These are phyloP conservation scores for Fusarium phyllophilum DNA, from an alignment of 2,329 filamentous ascomycete genomes.

Conservation along the genomic window DNA sequence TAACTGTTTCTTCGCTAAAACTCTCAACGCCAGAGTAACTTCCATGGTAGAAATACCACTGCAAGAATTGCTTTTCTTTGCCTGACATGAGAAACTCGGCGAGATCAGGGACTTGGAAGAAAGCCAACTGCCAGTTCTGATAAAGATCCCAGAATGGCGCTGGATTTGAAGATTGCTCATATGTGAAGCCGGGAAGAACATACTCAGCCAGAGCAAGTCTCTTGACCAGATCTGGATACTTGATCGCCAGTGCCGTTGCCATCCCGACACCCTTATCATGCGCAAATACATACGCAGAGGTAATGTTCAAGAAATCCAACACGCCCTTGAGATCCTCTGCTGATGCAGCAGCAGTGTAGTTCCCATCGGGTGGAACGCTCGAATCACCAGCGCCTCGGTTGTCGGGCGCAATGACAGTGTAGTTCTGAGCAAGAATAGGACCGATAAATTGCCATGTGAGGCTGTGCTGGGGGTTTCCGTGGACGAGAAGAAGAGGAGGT, in stretches of 20 bases:
- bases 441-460: conserved; percentile 53
- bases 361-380: conserved; percentile 49
- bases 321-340: conserved; percentile 53
- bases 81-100: conserved; percentile 58
- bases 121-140: conserved; percentile 54
- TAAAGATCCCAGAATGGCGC: conserved; percentile 53
- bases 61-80: conserved; percentile 54
- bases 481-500: conserved; percentile 53
- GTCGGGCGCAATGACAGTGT: conserved; percentile 56
- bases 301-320: conserved; percentile 55
- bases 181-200: conserved; percentile 54
- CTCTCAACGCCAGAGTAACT: conserved; percentile 53
- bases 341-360: conserved; percentile 54
- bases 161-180: conserved; percentile 46
- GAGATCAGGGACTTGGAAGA: conserved; percentile 58
- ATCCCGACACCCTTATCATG: conserved; percentile 59
- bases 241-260: conserved; percentile 52
- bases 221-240: conserved; percentile 49
- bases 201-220: conserved; percentile 54
- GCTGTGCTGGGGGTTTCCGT: conserved; percentile 55
- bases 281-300: conserved; percentile 54
- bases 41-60: conserved; percentile 59
- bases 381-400: conserved; percentile 56
- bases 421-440: conserved; percentile 54
- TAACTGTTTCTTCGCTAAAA: conserved; percentile 52